A percentile compares a stretch with the other conserved stretches of the same genome.
phyloP scores from a whole-genome alignment of 768 basidiomycete species.

The Lactifluus subvellereus region DNA sequence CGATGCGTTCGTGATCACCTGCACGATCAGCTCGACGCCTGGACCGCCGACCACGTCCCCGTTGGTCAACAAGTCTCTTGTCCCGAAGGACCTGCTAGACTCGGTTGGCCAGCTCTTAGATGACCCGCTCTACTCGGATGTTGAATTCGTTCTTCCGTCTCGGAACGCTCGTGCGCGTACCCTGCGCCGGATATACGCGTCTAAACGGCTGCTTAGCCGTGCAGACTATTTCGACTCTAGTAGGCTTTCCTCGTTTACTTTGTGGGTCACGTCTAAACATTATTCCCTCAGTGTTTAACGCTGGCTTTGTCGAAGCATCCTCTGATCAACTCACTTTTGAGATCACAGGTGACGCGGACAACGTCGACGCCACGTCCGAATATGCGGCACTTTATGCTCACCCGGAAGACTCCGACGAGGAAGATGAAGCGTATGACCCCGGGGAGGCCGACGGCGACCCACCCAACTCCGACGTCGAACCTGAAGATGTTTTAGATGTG shows the following conservation, averaged over 20 bases:
- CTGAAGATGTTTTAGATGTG: constrained; percentile 9
- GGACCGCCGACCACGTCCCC: constrained; percentile 44
- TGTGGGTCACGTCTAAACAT: not conserved
- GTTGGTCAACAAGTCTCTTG: constrained; percentile 42
- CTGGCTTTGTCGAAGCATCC: constrained; percentile 61
- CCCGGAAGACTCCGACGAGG: constrained; percentile 48
- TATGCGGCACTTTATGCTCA: constrained; percentile 35
- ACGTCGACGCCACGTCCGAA: constrained; percentile 43
- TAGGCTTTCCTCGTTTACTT: not conserved
- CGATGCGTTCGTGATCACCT: constrained; percentile 71
- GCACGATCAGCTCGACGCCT: constrained; percentile 69
- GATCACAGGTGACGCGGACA: constrained; percentile 25
- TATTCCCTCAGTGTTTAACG: constrained; percentile 54
- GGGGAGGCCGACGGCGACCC: constrained; percentile 15
- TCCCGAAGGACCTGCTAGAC: constrained; percentile 62
- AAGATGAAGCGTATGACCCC: constrained; percentile 38
- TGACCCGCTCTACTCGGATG: constrained; percentile 79
- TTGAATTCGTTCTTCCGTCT: constrained; percentile 69
- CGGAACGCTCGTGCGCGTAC: constrained; percentile 36
- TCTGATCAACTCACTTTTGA: constrained; percentile 28
- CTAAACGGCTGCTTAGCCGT: constrained; percentile 57
- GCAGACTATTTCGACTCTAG: constrained; percentile 78
- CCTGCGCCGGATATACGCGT: constrained; percentile 55
- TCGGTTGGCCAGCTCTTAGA: constrained; percentile 71
- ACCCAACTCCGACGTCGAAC: constrained; percentile 16